These are phyloP conservation scores for Kuraishia piskuri DNA, from an alignment of 805 yeast species.

Conservation along the genomic window DNA sequence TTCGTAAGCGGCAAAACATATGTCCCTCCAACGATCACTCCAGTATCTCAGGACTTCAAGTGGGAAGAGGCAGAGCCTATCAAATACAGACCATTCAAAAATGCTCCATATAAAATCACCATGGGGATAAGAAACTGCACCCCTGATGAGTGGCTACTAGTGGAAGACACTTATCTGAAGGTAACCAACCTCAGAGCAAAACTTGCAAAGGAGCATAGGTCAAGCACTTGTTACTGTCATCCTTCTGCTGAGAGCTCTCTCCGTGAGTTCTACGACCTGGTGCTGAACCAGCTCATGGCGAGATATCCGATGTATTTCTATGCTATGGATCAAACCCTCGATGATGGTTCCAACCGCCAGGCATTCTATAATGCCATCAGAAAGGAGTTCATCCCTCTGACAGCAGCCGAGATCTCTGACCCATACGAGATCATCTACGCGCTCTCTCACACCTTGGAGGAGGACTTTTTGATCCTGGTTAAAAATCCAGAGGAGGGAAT, in stretches of 20 bases:
- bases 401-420: conserved; percentile 7
- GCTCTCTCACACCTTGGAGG: conserved; percentile 36
- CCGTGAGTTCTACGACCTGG: conserved; percentile 39
- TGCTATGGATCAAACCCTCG: conserved; percentile 6
- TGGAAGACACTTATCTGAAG: conserved; percentile 52
- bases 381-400: conserved; percentile 27
- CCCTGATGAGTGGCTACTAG: conserved; percentile 46
- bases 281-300: conserved; percentile 16
- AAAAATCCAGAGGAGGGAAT: conserved; percentile 25
- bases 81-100: conserved; percentile 49
- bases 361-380: conserved; percentile 30
- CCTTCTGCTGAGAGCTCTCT: conserved; percentile 27
- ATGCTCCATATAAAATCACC: conserved; percentile 36
- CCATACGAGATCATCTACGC: conserved; percentile 10
- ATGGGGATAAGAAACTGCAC: conserved; percentile 38
- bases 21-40: conserved; percentile 13
- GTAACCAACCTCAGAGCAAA: conserved; percentile 31
- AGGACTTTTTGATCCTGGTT: conserved; percentile 50
- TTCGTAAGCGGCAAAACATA: neutral
- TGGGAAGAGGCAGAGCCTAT: conserved; percentile 37
- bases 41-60: conserved; percentile 28
- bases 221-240: conserved; percentile 26
- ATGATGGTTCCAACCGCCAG: conserved; percentile 14
- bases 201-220: conserved; percentile 21
- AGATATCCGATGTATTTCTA: conserved; percentile 13